Evolutionary conservation across 345 rosid species (phyloP).

Genomic region (Arabis alpina): DNA sequence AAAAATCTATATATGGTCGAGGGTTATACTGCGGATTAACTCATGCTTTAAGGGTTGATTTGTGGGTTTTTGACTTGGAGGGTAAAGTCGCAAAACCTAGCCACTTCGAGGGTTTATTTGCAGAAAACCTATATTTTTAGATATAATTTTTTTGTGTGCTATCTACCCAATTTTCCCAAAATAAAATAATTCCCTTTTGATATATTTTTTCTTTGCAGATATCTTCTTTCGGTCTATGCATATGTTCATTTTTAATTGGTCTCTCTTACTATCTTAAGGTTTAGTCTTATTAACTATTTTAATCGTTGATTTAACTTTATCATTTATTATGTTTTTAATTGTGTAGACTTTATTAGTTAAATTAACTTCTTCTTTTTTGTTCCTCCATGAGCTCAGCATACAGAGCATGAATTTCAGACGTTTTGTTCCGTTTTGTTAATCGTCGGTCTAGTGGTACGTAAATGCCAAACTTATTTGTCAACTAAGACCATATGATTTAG

Average conservation of each 20-base stretch:
- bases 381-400: conserved; percentile 28
- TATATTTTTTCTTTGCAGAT: conserved; percentile 25
- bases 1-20: too few species aligned
- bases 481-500: too few species aligned
- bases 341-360: neutral
- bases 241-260: conserved; percentile 44
- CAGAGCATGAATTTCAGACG: conserved; percentile 26
- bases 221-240: conserved; percentile 47
- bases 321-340: neutral
- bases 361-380: neutral
- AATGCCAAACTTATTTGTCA: neutral
- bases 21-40: too few species aligned
- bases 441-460: conserved; percentile 51
- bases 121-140: too few species aligned
- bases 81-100: too few species aligned
- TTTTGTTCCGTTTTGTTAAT: conserved; percentile 45
- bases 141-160: too few species aligned
- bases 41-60: too few species aligned
- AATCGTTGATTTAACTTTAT: neutral
- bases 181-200: neutral
- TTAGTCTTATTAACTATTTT: conserved; percentile 1
- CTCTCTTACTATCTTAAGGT: conserved; percentile 59
- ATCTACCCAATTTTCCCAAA: too few species aligned
- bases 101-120: too few species aligned
- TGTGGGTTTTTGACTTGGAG: too few species aligned